Evolutionary conservation across 2,329 filamentous ascomycete genomes (phyloP).

Genomic region (Teratosphaeria gauchensis): DNA sequence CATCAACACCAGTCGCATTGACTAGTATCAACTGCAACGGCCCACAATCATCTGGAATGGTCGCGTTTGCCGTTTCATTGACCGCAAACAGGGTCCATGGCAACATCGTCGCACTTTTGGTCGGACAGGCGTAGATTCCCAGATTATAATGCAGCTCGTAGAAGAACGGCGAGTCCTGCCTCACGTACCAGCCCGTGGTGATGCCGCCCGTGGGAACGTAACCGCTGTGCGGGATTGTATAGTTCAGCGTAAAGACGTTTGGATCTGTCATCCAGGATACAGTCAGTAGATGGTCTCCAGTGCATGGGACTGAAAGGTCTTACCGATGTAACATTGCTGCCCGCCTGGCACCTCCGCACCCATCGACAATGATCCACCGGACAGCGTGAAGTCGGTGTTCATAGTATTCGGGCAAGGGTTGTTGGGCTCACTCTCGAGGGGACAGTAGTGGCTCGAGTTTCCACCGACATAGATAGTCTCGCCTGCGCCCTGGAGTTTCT

Average conservation of each 20-base stretch:
- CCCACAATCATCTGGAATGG: conserved; percentile 10
- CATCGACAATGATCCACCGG: conserved; percentile 9
- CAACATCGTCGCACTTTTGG: neutral
- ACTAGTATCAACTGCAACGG: conserved; percentile 11
- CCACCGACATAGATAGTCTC: conserved; percentile 22
- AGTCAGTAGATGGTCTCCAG: neutral
- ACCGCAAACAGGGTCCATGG: conserved; percentile 8
- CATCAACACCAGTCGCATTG: conserved; percentile 10
- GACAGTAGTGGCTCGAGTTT: conserved; percentile 21
- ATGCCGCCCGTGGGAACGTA: neutral
- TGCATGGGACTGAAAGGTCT: conserved; percentile 1
- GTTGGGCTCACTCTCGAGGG: conserved; percentile 8
- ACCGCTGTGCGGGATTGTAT: conserved; percentile 4
- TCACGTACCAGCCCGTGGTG: neutral
- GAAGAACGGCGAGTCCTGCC: conserved; percentile 12
- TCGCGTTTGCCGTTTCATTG: conserved; percentile 10
- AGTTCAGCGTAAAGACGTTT: conserved; percentile 11
- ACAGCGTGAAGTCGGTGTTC: conserved; percentile 12
- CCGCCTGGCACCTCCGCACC: conserved; percentile 20
- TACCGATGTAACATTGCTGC: conserved; percentile 1
- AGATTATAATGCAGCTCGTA: conserved; percentile 1
- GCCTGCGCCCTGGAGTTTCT: conserved; percentile 11
- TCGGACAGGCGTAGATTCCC: neutral
- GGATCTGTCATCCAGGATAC: conserved; percentile 7
- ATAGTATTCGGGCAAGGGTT: conserved; percentile 18